Percentiles rank a stretch among this genome's conserved stretches.
Conservation (phyloP, 1,284 basidiomycete species). For the Marasmius tenuissimus region DNA sequence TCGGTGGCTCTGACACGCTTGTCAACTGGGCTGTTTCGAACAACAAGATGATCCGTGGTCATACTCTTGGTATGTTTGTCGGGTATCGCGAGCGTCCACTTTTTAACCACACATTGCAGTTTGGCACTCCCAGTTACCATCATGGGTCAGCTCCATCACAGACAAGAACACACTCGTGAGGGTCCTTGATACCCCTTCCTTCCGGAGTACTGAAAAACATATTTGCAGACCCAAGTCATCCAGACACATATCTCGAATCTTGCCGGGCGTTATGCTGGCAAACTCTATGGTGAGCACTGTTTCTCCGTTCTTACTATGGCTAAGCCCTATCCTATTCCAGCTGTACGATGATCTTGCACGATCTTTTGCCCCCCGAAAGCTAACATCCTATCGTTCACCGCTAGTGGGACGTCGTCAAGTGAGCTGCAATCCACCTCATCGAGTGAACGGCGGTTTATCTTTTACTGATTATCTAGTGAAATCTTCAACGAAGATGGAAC, state of each 20-base stretch:
- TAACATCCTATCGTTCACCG: background rate
- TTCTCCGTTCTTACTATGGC: background rate
- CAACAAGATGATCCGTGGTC: conserved; percentile 46
- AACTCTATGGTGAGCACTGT: conserved; percentile 33
- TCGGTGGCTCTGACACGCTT: conserved; percentile 38
- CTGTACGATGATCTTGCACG: conserved; percentile 8
- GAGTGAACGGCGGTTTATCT: background rate
- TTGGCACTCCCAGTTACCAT: conserved; percentile 50
- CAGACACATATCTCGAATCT: conserved; percentile 42
- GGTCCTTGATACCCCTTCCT: background rate
- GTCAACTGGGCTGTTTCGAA: conserved; percentile 48
- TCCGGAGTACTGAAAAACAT: background rate
- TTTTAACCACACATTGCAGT: conserved; percentile 22
- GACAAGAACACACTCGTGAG: conserved; percentile 32
- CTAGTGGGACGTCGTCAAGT: conserved; percentile 43
- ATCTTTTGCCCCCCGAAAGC: background rate
- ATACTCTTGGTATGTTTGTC: conserved; percentile 36
- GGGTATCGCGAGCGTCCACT: background rate
- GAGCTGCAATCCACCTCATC: conserved; percentile 3
- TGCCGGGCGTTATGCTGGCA: conserved; percentile 39
- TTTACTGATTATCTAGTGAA: conserved; percentile 28
- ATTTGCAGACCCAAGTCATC: conserved; percentile 31
- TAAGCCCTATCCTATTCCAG: background rate
- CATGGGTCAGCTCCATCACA: conserved; percentile 33
- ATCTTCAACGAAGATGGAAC: conserved; percentile 45